These are phyloP conservation scores for Oryza glaberrima DNA, from an alignment of 176 grass and related monocot species.

Conservation along the genomic window DNA sequence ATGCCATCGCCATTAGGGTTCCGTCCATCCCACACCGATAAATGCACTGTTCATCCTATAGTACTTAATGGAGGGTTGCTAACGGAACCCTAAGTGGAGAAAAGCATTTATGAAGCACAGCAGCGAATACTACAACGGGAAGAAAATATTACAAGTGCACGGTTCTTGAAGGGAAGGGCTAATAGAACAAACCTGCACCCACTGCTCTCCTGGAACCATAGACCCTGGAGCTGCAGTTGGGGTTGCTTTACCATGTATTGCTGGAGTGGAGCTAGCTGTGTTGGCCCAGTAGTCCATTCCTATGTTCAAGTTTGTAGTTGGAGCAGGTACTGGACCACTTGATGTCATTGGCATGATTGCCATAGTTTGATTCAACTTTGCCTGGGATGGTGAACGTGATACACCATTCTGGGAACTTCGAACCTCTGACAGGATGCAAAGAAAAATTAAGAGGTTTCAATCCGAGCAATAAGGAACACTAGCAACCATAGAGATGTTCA, in stretches of 20 bases:
- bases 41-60: no score
- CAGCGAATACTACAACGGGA: conserved; percentile 4
- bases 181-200: conserved; percentile 69
- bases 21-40: no score
- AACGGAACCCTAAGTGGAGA: no score
- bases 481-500: conserved; percentile 13
- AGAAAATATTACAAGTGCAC: conserved; percentile 28
- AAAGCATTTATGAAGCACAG: neutral
- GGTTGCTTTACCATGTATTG: conserved; percentile 57
- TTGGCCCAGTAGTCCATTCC: conserved; percentile 87
- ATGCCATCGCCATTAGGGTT: no score
- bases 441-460: conserved; percentile 34
- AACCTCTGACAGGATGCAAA: conserved; percentile 49
- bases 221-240: conserved; percentile 50
- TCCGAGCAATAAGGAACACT: conserved; percentile 33
- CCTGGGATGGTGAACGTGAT: conserved; percentile 49
- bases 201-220: conserved; percentile 67
- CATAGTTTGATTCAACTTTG: conserved; percentile 60
- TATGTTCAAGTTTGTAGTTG: conserved; percentile 82
- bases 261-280: conserved; percentile 52
- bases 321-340: conserved; percentile 57
- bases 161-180: conserved; percentile 6
- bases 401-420: conserved; percentile 71
- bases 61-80: no score
- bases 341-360: conserved; percentile 62